phyloP scores from a whole-genome alignment of 1,284 basidiomycete genomes.

The Meira miltonrushii region DNA sequence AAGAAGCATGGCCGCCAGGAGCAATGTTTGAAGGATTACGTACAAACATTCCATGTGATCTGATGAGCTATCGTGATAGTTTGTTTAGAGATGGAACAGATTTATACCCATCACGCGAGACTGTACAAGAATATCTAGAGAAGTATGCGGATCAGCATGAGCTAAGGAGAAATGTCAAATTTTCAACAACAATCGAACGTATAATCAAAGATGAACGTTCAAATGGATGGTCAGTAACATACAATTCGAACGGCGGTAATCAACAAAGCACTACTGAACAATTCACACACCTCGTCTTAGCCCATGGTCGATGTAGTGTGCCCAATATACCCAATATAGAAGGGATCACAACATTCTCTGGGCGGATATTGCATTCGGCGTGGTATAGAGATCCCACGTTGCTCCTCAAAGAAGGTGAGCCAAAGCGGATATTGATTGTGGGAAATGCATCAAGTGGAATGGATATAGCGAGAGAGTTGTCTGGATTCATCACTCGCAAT shows the following conservation, averaged over 20 bases:
- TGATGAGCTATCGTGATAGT: slow-evolving; percentile 51
- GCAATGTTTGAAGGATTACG: slow-evolving; percentile 49
- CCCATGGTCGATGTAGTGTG: slow-evolving; percentile 57
- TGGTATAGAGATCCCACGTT: slow-evolving; percentile 55
- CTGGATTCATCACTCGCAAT: slow-evolving; percentile 30
- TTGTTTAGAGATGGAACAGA: slow-evolving; percentile 27
- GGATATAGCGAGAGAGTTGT: slow-evolving; percentile 57
- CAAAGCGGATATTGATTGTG: slow-evolving; percentile 56
- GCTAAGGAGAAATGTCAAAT: background rate
- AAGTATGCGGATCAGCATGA: slow-evolving; percentile 36
- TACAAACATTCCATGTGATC: slow-evolving; percentile 46
- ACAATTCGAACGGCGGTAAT: no score
- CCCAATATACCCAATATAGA: slow-evolving; percentile 55
- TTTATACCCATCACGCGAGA: slow-evolving; percentile 25
- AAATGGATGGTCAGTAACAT: background rate
- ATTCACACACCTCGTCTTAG: slow-evolving; percentile 43
- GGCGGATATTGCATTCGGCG: slow-evolving; percentile 55
- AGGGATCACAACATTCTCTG: slow-evolving; percentile 53
- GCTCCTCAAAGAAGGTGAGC: slow-evolving; percentile 18
- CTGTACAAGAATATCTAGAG: slow-evolving; percentile 54
- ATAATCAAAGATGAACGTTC: slow-evolving; percentile 2
- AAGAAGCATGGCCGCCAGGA: slow-evolving; percentile 16
- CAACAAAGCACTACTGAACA: slow-evolving; percentile 3
- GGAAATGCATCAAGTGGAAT: slow-evolving; percentile 58
- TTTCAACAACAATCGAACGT: background rate